These are phyloP conservation scores for Lachancea waltii DNA, from an alignment of 805 yeast species.

Conservation along the genomic window DNA sequence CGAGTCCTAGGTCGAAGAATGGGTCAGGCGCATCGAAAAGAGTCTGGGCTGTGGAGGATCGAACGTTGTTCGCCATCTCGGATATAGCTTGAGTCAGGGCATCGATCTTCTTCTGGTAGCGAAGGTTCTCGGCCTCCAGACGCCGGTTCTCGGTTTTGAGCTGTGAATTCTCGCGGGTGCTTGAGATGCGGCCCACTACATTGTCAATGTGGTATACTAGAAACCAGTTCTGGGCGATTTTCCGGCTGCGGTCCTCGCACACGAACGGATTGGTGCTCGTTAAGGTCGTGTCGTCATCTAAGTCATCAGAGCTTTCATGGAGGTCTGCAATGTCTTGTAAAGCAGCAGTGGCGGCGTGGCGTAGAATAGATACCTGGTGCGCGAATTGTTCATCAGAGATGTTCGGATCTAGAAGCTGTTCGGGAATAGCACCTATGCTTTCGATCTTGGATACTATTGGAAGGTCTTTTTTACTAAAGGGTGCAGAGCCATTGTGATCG, in stretches of 20 bases:
- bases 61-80: slow-evolving; percentile 6
- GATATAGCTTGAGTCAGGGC: slow-evolving; percentile 5
- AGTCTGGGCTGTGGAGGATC: slow-evolving; percentile 1
- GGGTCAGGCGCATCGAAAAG: not conserved
- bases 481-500: slow-evolving; percentile 4
- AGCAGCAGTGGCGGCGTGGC: slow-evolving; percentile 4
- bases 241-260: slow-evolving; percentile 4
- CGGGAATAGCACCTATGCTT: slow-evolving; percentile 5
- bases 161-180: slow-evolving; percentile 1
- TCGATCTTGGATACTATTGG: slow-evolving; percentile 9
- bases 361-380: slow-evolving; percentile 1
- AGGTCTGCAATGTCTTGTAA: slow-evolving; percentile 4
- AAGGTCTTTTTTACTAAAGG: slow-evolving; percentile 6
- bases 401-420: slow-evolving; percentile 3
- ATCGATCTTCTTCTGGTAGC: slow-evolving; percentile 1
- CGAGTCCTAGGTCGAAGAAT: not conserved
- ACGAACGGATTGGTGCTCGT: slow-evolving; percentile 3
- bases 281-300: slow-evolving; percentile 4
- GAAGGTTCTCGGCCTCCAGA: slow-evolving; percentile 1
- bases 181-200: slow-evolving; percentile 8
- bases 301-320: not conserved
- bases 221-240: slow-evolving; percentile 8
- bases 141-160: slow-evolving; percentile 1
- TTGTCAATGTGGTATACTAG: slow-evolving; percentile 8
- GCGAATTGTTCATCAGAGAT: slow-evolving; percentile 6